Percentiles rank a stretch among this genome's conserved stretches.
Conservation (phyloP, 768 basidiomycete genomes). For the Leucosporidium scottii region DNA sequence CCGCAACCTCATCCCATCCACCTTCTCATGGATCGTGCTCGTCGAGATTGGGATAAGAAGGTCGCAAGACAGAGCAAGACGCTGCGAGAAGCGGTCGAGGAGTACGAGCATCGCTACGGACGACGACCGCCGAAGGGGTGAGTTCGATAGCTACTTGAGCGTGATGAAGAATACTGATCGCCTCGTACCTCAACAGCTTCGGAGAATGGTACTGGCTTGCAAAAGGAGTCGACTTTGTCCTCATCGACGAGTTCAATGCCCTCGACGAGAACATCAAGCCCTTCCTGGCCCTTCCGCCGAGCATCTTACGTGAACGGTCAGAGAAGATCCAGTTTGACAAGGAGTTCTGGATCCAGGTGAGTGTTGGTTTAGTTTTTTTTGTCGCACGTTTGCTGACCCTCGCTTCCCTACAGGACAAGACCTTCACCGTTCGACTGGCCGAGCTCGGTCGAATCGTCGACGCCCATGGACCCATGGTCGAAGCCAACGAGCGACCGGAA, state of each 20-base stretch:
- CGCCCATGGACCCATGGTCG: slow-evolving; percentile 19
- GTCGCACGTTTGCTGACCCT: too few species aligned
- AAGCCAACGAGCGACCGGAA: slow-evolving; percentile 13
- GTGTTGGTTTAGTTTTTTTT: too few species aligned
- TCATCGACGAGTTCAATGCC: slow-evolving; percentile 78
- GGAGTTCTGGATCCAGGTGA: slow-evolving; percentile 17
- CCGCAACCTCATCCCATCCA: slow-evolving; percentile 47
- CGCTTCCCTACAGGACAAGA: slow-evolving; percentile 6
- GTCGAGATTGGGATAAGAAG: slow-evolving; percentile 47
- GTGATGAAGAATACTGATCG: slow-evolving; percentile 1
- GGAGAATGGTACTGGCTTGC: slow-evolving; percentile 77
- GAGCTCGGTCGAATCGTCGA: slow-evolving; percentile 6
- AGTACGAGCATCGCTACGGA: slow-evolving; percentile 70
- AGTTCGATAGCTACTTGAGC: slow-evolving; percentile 52
- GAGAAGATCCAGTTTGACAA: slow-evolving; percentile 20
- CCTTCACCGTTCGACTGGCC: slow-evolving; percentile 30
- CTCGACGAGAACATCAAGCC: slow-evolving; percentile 49
- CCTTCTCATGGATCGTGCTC: slow-evolving; percentile 45
- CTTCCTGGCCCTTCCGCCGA: slow-evolving; percentile 45
- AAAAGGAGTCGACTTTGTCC: slow-evolving; percentile 57
- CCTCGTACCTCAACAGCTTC: slow-evolving; percentile 80
- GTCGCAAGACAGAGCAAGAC: slow-evolving; percentile 70
- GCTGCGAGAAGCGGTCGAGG: slow-evolving; percentile 64
- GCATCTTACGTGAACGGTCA: slow-evolving; percentile 20
- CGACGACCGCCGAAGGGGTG: slow-evolving; percentile 69